Percentiles rank a stretch among this genome's conserved stretches.
Evolutionary conservation across 2,329 filamentous ascomycete genomes (phyloP).

Genomic region (Hypomyces perniciosus): DNA sequence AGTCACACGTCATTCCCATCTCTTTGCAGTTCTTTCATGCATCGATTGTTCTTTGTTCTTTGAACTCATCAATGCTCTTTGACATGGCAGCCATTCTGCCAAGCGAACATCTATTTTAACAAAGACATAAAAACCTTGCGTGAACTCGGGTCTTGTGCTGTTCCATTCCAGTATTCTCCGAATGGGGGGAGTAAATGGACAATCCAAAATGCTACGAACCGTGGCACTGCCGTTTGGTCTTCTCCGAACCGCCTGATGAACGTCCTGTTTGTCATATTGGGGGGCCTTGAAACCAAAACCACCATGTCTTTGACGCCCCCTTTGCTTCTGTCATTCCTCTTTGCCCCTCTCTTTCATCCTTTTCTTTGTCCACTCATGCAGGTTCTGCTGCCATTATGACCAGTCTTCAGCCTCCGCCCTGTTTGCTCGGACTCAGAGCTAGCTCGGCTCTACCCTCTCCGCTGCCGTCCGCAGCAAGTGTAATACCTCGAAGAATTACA

Average conservation of each 20-base stretch:
- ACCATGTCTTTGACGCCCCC: background rate
- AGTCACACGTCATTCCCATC: background rate
- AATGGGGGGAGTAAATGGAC: too few species aligned
- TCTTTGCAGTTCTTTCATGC: background rate
- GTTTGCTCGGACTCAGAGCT: constrained; percentile 81
- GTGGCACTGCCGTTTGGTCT: too few species aligned
- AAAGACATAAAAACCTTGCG: too few species aligned
- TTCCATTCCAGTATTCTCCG: too few species aligned
- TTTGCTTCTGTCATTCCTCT: background rate
- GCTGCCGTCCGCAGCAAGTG: constrained; percentile 78
- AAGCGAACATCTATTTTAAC: too few species aligned
- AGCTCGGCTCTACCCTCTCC: constrained; percentile 69
- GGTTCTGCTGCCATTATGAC: constrained; percentile 58
- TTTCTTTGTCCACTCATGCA: background rate
- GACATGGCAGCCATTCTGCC: too few species aligned
- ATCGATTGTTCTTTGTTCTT: background rate
- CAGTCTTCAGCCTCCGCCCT: constrained; percentile 61
- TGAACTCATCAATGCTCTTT: too few species aligned
- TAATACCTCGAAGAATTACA: constrained; percentile 56
- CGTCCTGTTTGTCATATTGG: background rate
- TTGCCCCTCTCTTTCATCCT: background rate
- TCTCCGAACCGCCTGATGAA: background rate
- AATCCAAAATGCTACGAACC: too few species aligned
- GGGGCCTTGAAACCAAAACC: background rate
- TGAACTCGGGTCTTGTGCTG: too few species aligned